Conservation (phyloP, 305 asterid species). For the Solanum hybrid region DNA sequence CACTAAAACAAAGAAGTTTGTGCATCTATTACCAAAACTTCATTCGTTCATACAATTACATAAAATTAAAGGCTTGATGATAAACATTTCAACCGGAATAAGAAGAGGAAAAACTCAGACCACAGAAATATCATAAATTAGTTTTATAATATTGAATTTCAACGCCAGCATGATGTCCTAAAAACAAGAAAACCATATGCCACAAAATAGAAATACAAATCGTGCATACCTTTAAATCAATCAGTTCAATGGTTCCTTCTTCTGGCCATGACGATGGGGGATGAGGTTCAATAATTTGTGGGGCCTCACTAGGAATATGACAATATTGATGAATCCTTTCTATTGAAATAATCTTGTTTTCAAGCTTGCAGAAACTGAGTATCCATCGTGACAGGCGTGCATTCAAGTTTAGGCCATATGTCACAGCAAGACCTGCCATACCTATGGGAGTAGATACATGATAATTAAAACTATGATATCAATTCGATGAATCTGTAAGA, state of each 20-base stretch:
- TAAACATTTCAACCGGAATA: background rate
- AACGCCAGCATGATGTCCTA: background rate
- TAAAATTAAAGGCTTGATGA: background rate
- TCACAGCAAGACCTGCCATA: conserved; percentile 99
- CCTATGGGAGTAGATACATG: conserved; percentile 30
- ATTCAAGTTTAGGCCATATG: conserved; percentile 92
- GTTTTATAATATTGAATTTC: background rate
- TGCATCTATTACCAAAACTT: background rate
- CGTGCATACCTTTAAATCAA: conserved; percentile 62
- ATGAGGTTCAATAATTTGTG: conserved; percentile 52
- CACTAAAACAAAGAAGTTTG: background rate
- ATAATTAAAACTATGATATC: background rate
- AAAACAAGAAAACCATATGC: background rate
- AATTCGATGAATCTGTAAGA: background rate
- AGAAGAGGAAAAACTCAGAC: background rate
- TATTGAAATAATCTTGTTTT: conserved; percentile 89
- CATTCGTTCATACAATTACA: background rate
- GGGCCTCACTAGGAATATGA: conserved; percentile 91
- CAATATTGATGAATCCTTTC: conserved; percentile 96
- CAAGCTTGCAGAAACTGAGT: conserved; percentile 98
- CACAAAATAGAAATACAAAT: conserved; percentile 8
- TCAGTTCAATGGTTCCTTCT: conserved; percentile 65
- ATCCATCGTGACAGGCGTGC: conserved; percentile 97
- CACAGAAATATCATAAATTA: background rate
- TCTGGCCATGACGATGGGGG: conserved; percentile 91